Percentiles rank a stretch among this genome's conserved stretches.
Conservation (phyloP, 768 basidiomycete species). For the Strobilomyces dryophilus region DNA sequence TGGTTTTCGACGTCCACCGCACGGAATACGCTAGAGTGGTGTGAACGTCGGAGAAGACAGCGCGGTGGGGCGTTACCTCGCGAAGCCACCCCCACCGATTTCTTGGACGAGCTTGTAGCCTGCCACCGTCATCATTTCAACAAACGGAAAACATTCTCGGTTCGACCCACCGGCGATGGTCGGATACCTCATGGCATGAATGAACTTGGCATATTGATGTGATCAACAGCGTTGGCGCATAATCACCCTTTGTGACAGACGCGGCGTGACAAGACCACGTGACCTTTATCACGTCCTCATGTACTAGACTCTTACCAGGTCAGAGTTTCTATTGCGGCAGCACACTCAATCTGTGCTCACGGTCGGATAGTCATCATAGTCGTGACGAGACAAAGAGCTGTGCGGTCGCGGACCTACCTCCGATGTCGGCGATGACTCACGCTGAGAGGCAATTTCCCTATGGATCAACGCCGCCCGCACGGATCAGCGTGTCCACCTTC, state of each 20-base stretch:
- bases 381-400: too few species aligned
- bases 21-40: constrained; percentile 63
- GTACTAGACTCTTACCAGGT: too few species aligned
- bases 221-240: not conserved
- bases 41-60: not conserved
- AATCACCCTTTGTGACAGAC: constrained; percentile 22
- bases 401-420: too few species aligned
- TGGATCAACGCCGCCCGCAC: too few species aligned
- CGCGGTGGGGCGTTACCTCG: constrained; percentile 45
- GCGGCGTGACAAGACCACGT: constrained; percentile 22
- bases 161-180: constrained; percentile 26
- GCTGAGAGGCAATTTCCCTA: too few species aligned
- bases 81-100: constrained; percentile 87
- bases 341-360: too few species aligned
- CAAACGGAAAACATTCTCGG: not conserved
- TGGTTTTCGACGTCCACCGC: constrained; percentile 68
- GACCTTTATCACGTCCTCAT: too few species aligned
- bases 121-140: constrained; percentile 18
- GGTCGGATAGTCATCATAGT: too few species aligned
- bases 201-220: constrained; percentile 6
- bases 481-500: too few species aligned
- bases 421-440: too few species aligned
- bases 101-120: constrained; percentile 70
- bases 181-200: constrained; percentile 28
- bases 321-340: too few species aligned